Evolutionary conservation across 106 monocot genomes (phyloP), one percentile per base, ranked within the genome.

Genomic region (Allium sativum): DNA sequence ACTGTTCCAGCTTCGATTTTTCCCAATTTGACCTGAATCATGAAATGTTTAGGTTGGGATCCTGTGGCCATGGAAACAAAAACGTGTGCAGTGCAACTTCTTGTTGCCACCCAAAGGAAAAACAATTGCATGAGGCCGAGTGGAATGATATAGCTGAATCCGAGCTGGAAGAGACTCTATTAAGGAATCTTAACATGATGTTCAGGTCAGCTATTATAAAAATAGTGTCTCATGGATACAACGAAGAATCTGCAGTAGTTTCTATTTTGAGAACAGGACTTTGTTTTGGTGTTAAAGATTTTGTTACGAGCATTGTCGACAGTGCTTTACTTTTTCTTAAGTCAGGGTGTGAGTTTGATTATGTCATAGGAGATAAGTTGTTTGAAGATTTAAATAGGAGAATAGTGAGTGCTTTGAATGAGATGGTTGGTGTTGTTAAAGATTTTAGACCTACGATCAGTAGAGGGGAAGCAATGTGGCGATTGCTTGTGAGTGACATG

Each of bases 401-500:
- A 64, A 77, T 79, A 65, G 78, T 68, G 59, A 76, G 70, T 63
- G 76, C 81, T 11, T 68, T 96, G 66, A 69, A 69, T n/a, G 82
- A 86, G 51, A 90, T 96, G 95, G 72, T 90, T 60, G 70, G 65
- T 67, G 73, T 96, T 13, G 67, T 96, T 55, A 74, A 59, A 66
- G 84, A 82, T 17, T 72, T 79, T 16, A 73, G 82, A 11, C 95
- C 95, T 19, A 84, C 76, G 62, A 80, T 87, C 21, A 87, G 79
- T 58, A 67, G 48, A 12, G 95, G 95, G 42, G 84, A 90, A 72
- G 87, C 90, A 50, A 82, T 96, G 84, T 96, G 90, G 86, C 75
- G 75, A 59, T 78, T 96, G 73, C 70, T 96, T 15, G 74, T 87
- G 12, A 84, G 73, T 53, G 95, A 96, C 41, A 77, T 90, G 81